phyloP scores from a whole-genome alignment of 169 alveolate species.

The Babesia ovata region DNA sequence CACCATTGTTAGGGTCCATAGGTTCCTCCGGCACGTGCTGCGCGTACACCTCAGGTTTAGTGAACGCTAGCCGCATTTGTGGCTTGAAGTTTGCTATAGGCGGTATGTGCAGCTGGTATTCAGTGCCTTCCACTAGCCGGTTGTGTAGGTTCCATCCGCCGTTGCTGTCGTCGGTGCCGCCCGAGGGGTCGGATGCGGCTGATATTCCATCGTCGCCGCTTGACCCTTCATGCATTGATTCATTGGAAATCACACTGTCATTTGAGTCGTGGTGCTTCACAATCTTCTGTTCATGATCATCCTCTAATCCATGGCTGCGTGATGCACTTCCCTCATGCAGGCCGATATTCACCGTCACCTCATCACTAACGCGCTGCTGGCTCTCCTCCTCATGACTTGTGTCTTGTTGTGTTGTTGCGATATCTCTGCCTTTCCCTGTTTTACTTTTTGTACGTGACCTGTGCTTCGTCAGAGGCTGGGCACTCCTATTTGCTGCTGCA shows the following conservation, averaged over 20 bases:
- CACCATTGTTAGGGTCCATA: neutral
- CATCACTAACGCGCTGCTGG: too few relatives aligned
- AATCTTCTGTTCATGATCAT: too few relatives aligned
- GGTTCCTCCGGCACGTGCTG: slow-evolving; percentile 2
- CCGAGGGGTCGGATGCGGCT: neutral
- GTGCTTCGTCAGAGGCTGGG: neutral
- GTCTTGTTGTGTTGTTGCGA: neutral
- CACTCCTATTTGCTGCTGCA: neutral
- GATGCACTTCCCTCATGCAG: too few relatives aligned
- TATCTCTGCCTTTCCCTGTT: neutral
- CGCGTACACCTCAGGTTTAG: slow-evolving; percentile 17
- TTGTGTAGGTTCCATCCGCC: slow-evolving; percentile 11
- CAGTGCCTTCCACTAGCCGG: slow-evolving; percentile 33
- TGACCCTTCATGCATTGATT: too few relatives aligned
- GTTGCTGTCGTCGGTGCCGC: neutral
- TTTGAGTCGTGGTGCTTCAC: too few relatives aligned
- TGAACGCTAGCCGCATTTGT: slow-evolving; percentile 24
- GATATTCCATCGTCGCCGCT: neutral
- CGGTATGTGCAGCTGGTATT: slow-evolving; percentile 64
- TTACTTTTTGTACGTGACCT: neutral
- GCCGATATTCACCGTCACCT: too few relatives aligned
- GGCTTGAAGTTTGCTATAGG: slow-evolving; percentile 60
- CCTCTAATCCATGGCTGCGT: too few relatives aligned
- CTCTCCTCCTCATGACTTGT: too few relatives aligned
- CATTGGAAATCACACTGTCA: too few relatives aligned